These are phyloP conservation scores for Pleoardoris graminearum DNA, from an alignment of 2,329 filamentous ascomycete genomes.

Conservation along the genomic window DNA sequence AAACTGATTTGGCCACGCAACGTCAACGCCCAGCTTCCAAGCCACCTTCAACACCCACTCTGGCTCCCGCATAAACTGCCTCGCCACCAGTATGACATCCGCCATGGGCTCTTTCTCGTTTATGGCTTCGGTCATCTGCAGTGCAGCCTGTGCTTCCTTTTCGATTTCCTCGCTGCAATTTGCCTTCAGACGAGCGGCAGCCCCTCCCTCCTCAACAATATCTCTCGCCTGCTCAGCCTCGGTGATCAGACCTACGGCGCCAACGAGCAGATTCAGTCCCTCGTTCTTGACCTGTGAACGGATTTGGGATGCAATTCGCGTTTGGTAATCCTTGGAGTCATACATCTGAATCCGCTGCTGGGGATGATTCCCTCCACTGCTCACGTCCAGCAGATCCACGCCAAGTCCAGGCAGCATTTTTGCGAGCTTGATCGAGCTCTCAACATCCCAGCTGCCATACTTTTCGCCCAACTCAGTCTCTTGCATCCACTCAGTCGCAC, in stretches of 20 bases:
- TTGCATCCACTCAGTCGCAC: conserved; percentile 45
- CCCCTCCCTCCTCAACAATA: conserved; percentile 45
- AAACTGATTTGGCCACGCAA: conserved; percentile 56
- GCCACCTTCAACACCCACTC: conserved; percentile 59
- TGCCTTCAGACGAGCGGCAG: conserved; percentile 10
- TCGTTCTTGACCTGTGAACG: conserved; percentile 38
- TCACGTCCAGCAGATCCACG: conserved; percentile 53
- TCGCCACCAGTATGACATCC: conserved; percentile 56
- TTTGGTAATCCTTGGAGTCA: conserved; percentile 57
- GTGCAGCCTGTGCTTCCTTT: conserved; percentile 35
- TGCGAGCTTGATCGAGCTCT: conserved; percentile 45
- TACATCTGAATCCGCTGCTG: conserved; percentile 48
- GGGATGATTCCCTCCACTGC: conserved; percentile 51
- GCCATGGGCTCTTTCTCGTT: conserved; percentile 43
- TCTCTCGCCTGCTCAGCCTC: conserved; percentile 56
- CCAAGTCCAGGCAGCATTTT: conserved; percentile 48
- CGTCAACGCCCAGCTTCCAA: conserved; percentile 53
- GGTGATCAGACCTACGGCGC: conserved; percentile 59
- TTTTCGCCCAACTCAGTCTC: conserved; percentile 35
- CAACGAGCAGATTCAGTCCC: conserved; percentile 53
- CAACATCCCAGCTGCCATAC: conserved; percentile 46
- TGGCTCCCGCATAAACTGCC: conserved; percentile 60
- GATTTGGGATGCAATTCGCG: conserved; percentile 51
- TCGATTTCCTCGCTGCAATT: conserved; percentile 25
- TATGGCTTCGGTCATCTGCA: conserved; percentile 41